Base-by-base conservation (phyloP, 2,329 filamentous ascomycete species). In the Penicillium janthinellum region DNA sequence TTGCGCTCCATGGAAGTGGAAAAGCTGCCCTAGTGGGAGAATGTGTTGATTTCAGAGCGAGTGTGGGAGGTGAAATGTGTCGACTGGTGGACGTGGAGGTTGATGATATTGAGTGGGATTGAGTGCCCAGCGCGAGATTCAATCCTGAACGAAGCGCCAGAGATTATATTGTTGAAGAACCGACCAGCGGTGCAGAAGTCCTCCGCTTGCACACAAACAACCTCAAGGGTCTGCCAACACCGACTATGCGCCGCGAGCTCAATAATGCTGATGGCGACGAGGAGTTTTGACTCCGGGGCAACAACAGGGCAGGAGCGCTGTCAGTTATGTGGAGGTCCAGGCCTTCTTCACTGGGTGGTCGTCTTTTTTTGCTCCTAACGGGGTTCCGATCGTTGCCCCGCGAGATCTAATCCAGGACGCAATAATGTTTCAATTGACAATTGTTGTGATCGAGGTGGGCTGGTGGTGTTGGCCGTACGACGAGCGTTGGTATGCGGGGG, bases 1-100 rank as follows among this genome's bases (percentile, higher is more conserved):
- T 62, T 67, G 59, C 60, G 64, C 41, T 69, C 67, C 67, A 69
- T 69, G 3, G 53, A 45, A 28, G 28, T n/a, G n/a, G 34, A 17
- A 17, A 10, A 22, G 49, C 7, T 39, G 22, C 35, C 15, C 14
- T 14, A 2, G 34, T 20, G 6, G 3, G 42, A 28, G 25, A 20
- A 5, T 25, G 25, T 42, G 25, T 42, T 44, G 38, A 51, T 31
- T 45, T 52, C n/a, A 22, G 50, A 47, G 28, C 14, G 42, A 8
- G 11, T 25, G 50, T 28, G 41, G 41, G 34, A 41, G n/a, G 42
- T 20, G 25, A 15, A 31, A 15, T 15, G 49, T 34, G 49, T 34
- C 47, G 31, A 31, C 31, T 10, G 31, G 7, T 31, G 31, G 31
- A 31, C 31, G 31, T 2, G n/a, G 38, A 31, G 11, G 37, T 39